Evolutionary conservation across 169 alveolate genomes (phyloP), one percentile per base, ranked within the genome.

Genomic region (Babesia caballi): DNA sequence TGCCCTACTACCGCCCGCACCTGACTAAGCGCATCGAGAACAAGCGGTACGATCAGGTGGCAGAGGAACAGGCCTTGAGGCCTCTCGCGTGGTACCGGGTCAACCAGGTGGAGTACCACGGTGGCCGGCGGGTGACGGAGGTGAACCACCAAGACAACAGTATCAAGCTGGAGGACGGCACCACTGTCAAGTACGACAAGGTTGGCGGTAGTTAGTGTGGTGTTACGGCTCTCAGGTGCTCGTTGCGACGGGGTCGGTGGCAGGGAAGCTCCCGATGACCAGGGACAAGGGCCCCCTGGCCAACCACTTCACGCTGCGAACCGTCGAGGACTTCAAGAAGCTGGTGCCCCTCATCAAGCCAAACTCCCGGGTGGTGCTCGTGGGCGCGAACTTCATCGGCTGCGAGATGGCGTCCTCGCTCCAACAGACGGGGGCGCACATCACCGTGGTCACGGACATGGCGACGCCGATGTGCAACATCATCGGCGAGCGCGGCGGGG

Each of bases 361-460:
- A 32, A 76, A 83, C 15, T n/a, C 70, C 17, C 75, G 44, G 49
- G 82, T 88, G 21, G 93, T 85, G 3, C 66, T 88, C 21, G 84
- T 88, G 11, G 93, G 93, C 0, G 87, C 93, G 0, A 84, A 88
- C 50, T 88, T 88, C 74, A 84, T 88, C 44, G 93, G 90, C 23
- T 88, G 91, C 47, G 93, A 88, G 53, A 19, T 88, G 27, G 78
- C 93, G 1, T 83, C 93, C 0, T 81, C 91, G 0, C 86, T 88
- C 36, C 82, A 59, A 61, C 49, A 76, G 54, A 66, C 73, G 63
- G 85, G 87, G 41, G 93, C 84, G 41, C 66, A 82, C 49, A 51
- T 88, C 30, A 67, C 91, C n/a, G 75, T 88, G 41, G 25, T 88
- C 11, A 76, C 93, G 2, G 82, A 88, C 56, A 72, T 71, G 63